phyloP scores from a whole-genome alignment of 495 filamentous ascomycete genomes.

The Zalerion maritima region DNA sequence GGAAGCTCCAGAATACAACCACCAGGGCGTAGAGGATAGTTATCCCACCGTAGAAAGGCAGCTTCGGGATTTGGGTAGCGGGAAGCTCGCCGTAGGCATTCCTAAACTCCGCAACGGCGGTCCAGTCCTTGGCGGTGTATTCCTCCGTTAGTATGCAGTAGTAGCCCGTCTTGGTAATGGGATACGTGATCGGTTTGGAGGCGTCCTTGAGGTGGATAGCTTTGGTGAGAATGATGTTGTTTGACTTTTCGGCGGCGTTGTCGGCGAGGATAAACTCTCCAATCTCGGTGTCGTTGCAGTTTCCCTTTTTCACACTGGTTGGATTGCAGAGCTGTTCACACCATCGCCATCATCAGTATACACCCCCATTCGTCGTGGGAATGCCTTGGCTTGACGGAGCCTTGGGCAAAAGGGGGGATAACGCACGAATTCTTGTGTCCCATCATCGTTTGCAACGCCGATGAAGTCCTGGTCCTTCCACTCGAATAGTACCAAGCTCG shows the following conservation, averaged over 20 bases:
- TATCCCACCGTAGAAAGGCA: slow-evolving; percentile 92
- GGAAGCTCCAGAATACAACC: slow-evolving; percentile 80
- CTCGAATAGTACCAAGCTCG: slow-evolving; percentile 85
- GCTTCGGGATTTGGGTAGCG: slow-evolving; percentile 86
- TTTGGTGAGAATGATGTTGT: slow-evolving; percentile 57
- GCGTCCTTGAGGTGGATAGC: slow-evolving; percentile 72
- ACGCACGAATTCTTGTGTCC: too few species aligned
- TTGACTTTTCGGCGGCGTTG: slow-evolving; percentile 53
- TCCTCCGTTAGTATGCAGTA: slow-evolving; percentile 78
- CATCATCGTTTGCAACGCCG: too few species aligned
- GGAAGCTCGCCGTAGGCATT: slow-evolving; percentile 96
- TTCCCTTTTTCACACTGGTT: slow-evolving; percentile 43
- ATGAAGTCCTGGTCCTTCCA: slow-evolving; percentile 74
- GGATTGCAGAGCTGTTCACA: slow-evolving; percentile 57
- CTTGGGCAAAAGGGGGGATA: too few species aligned
- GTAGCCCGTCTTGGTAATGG: slow-evolving; percentile 78
- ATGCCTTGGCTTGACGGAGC: slow-evolving; percentile 13
- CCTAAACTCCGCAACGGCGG: slow-evolving; percentile 74
- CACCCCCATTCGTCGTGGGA: neutral
- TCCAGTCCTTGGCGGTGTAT: slow-evolving; percentile 49
- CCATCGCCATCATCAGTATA: slow-evolving; percentile 7
- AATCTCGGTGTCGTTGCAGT: slow-evolving; percentile 58
- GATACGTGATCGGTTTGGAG: slow-evolving; percentile 53
- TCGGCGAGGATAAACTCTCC: slow-evolving; percentile 73
- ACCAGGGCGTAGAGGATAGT: slow-evolving; percentile 90